Evolutionary conservation across 148 eudicot genomes (phyloP).

Genomic region (Cornus kousa): DNA sequence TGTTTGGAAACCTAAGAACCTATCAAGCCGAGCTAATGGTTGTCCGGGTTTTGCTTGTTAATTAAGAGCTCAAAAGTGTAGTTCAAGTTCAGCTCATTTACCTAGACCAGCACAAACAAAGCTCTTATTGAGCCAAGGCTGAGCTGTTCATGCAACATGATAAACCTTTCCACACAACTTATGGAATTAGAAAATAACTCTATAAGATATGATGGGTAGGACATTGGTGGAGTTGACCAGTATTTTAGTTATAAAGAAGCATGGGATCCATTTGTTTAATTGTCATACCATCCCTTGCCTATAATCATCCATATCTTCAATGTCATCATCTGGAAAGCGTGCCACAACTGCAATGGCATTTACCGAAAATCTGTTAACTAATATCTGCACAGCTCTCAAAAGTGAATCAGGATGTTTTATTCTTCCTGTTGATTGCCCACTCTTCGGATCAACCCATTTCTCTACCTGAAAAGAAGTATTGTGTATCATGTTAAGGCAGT

Average conservation of each 20-base stretch:
- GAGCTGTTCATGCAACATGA: not conserved
- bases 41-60: no score
- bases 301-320: conserved; percentile 61
- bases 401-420: conserved; percentile 79
- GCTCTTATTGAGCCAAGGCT: no score
- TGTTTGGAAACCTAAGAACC: no score
- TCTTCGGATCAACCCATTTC: conserved; percentile 79
- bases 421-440: conserved; percentile 88
- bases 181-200: not conserved
- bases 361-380: conserved; percentile 53
- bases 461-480: conserved; percentile 50
- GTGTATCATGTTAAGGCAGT: not conserved
- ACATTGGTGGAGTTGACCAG: not conserved
- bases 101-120: no score
- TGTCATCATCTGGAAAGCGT: conserved; percentile 88
- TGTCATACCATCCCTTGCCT: conserved; percentile 75
- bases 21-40: no score
- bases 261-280: not conserved
- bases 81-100: no score
- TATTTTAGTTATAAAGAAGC: not conserved
- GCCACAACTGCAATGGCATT: conserved; percentile 92
- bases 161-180: not conserved
- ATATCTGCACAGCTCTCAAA: conserved; percentile 65
- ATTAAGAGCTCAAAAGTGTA: no score
- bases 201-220: not conserved